Conservation (phyloP, 352 stramenopile species). For the Globisporangium splendens region DNA sequence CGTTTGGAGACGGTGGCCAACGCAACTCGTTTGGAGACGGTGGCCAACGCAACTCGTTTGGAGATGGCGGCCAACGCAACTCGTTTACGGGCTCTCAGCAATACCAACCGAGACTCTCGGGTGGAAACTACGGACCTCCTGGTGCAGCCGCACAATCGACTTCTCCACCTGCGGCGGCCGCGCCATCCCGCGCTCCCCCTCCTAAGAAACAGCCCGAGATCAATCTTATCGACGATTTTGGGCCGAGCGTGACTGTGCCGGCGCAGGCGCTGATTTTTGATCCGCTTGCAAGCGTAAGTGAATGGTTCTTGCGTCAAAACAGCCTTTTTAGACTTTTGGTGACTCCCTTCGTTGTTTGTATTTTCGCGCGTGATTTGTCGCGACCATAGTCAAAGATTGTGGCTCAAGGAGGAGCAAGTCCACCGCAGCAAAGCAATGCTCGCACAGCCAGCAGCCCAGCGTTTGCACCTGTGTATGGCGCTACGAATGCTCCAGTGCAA, state of each 20-base stretch:
- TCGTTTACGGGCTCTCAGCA: conserved; percentile 9
- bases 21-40: no score
- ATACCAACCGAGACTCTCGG: conserved; percentile 11
- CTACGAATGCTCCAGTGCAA: conserved; percentile 4
- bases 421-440: conserved; percentile 5
- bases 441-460: conserved; percentile 27
- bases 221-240: conserved; percentile 76
- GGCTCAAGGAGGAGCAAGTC: conserved; percentile 11
- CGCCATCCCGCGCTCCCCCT: conserved; percentile 1
- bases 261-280: conserved; percentile 75
- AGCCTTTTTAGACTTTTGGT: no score
- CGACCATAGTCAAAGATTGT: conserved; percentile 23
- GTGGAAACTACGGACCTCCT: conserved; percentile 2
- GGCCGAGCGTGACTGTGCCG: conserved; percentile 50
- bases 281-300: conserved; percentile 55
- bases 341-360: neutral
- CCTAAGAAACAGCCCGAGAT: conserved; percentile 60
- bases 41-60: no score
- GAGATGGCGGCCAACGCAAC: no score
- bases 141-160: neutral
- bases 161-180: neutral
- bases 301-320: neutral
- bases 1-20: conserved; percentile 1
- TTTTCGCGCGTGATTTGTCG: neutral
- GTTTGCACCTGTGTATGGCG: conserved; percentile 12